Percentiles rank a stretch among this genome's conserved stretches.
These are phyloP conservation scores for Yarrowia galli DNA, from an alignment of 1,139 yeast genomes.

Conservation along the genomic window DNA sequence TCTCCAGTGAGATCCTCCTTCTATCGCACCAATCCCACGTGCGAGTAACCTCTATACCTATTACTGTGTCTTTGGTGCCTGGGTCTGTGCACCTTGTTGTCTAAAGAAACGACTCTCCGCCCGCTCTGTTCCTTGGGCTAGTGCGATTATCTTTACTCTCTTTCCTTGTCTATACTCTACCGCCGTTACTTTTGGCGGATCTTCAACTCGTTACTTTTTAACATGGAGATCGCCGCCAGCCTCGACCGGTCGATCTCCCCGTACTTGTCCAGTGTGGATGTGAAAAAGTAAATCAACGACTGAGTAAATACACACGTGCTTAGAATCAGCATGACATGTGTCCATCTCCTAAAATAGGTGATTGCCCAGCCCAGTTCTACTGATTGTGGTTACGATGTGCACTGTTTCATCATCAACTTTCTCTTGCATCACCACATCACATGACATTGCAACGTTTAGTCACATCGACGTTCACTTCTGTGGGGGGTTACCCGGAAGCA, in stretches of 20 bases:
- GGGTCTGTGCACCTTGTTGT: background rate
- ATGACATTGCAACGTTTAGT: too few species aligned
- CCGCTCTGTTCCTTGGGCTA: background rate
- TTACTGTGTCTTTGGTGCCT: constrained; percentile 3
- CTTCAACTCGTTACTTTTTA: background rate
- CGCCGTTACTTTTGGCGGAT: background rate
- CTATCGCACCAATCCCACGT: constrained; percentile 16
- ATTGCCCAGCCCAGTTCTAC: background rate
- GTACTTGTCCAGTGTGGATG: background rate
- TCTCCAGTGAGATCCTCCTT: too few species aligned
- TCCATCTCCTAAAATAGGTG: background rate
- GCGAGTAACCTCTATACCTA: background rate
- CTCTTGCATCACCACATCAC: too few species aligned
- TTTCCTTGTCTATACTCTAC: too few species aligned
- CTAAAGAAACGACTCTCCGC: constrained; percentile 5
- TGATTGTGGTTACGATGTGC: too few species aligned
- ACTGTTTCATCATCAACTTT: too few species aligned
- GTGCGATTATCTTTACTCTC: background rate
- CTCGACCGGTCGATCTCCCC: constrained; percentile 1
- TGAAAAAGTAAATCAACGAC: background rate
- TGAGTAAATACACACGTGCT: background rate
- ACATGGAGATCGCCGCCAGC: constrained; percentile 17
- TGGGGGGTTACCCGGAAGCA: too few species aligned
- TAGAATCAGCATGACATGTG: constrained; percentile 1
- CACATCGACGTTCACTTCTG: too few species aligned